A percentile compares a stretch with the other conserved stretches of the same genome.
Evolutionary conservation across 768 basidiomycete species (phyloP).

Genomic region (Pisolithus microcarpus): DNA sequence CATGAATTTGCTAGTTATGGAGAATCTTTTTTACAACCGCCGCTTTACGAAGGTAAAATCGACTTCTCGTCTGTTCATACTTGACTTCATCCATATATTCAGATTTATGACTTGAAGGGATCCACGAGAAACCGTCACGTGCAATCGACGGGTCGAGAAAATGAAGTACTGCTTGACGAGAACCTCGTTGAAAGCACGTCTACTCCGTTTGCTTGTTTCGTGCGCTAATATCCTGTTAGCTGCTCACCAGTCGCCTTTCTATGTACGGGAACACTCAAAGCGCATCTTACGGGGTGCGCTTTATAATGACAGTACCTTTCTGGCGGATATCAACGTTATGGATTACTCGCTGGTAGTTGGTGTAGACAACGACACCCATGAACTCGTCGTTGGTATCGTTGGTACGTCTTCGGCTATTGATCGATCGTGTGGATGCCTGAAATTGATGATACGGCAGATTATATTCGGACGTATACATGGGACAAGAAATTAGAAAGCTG

Average conservation of each 20-base stretch:
- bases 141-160: slow-evolving; percentile 80
- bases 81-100: slow-evolving; percentile 1
- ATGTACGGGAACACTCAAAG: slow-evolving; percentile 94
- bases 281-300: slow-evolving; percentile 85
- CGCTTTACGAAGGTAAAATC: slow-evolving; percentile 73
- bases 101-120: slow-evolving; percentile 98
- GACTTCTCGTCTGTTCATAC: neutral
- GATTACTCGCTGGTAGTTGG: slow-evolving; percentile 97
- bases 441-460: slow-evolving; percentile 45
- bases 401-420: slow-evolving; percentile 45
- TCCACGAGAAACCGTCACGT: slow-evolving; percentile 92
- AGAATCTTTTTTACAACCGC: slow-evolving; percentile 92
- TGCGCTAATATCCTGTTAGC: slow-evolving; percentile 37
- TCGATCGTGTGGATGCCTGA: neutral
- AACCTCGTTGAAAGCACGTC: slow-evolving; percentile 84
- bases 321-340: slow-evolving; percentile 93
- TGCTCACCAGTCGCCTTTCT: slow-evolving; percentile 82
- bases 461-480: slow-evolving; percentile 94
- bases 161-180: slow-evolving; percentile 93
- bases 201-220: neutral
- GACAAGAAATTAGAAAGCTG: slow-evolving; percentile 98
- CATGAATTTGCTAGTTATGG: slow-evolving; percentile 97
- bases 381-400: slow-evolving; percentile 95
- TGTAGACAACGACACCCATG: slow-evolving; percentile 81
- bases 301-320: slow-evolving; percentile 92